These are phyloP conservation scores for Endothia cerciana DNA, from an alignment of 2,329 filamentous ascomycete genomes.

Conservation along the genomic window DNA sequence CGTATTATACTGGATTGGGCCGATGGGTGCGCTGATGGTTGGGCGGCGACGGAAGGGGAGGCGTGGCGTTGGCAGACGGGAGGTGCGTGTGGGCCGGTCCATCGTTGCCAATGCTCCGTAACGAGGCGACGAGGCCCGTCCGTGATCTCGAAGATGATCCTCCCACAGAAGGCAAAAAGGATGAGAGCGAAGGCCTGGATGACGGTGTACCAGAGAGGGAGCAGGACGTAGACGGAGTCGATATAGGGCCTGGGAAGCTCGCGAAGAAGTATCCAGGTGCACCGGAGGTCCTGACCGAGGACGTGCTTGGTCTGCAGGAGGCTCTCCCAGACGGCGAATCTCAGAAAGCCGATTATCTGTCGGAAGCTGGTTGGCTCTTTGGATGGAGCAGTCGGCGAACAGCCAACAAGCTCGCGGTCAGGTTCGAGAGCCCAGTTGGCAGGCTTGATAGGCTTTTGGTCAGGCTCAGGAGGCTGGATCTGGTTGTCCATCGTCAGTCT, in stretches of 20 bases:
- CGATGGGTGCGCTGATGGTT: constrained; percentile 27
- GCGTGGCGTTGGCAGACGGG: constrained; percentile 27
- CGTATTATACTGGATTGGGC: constrained; percentile 21
- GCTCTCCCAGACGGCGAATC: constrained; percentile 32
- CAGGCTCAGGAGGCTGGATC: background rate
- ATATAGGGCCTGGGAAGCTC: constrained; percentile 23
- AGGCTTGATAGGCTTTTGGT: background rate
- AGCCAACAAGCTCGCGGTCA: background rate
- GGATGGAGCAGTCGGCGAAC: background rate
- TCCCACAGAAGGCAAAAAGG: constrained; percentile 10
- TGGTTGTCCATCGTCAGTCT: background rate
- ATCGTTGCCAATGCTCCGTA: constrained; percentile 1
- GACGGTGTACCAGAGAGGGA: constrained; percentile 21
- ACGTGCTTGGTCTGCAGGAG: constrained; percentile 15
- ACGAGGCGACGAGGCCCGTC: background rate
- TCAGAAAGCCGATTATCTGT: constrained; percentile 34
- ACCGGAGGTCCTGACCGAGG: constrained; percentile 17
- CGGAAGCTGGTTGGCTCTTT: background rate
- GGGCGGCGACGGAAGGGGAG: constrained; percentile 25
- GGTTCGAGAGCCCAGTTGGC: background rate
- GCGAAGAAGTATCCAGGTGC: constrained; percentile 23
- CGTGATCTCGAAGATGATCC: background rate
- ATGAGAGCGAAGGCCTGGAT: constrained; percentile 21
- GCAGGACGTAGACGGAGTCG: constrained; percentile 16
- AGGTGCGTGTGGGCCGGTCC: constrained; percentile 20